Base-by-base conservation (phyloP, 2,329 filamentous ascomycete species). In the Pseudopithomyces chartarum region DNA sequence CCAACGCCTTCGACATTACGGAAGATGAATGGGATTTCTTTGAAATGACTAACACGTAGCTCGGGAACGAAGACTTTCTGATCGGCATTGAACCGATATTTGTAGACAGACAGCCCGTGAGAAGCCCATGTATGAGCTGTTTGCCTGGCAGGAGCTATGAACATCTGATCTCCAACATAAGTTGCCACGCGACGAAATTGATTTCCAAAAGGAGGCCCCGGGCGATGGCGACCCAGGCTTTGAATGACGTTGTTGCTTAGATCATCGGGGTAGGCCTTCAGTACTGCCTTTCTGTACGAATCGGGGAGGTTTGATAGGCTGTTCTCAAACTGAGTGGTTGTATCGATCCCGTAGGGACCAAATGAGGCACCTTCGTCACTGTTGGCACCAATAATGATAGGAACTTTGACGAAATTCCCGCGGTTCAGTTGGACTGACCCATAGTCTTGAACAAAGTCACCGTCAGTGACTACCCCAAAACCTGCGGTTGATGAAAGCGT, bases 351-450 rank as follows among this genome's bases (percentile, higher is more conserved):
- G 3, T 61, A 69, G 2, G 79, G 78, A 0, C 76, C 80, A 62
- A 87, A 87, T 1, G 76, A 75, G 0, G 82, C 82, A 2, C 85
- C 87, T 68, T 90, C 87, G 60, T 90, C 87, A 1, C 81, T 81
- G 67, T 89, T 89, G 19, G 81, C 81, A 2, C 87, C 87, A 26
- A 82, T 76, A 3, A 90, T 76, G 42, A 88, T 80, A 0, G 86
- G 85, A 0, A 89, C 83, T 51, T 84, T 80, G 54, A 87, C 81
- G 58, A 89, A 88, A n/a, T 80, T 79, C 34, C 85, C 85, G 8
- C 78, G 67, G 1, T 74, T 70, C 3, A 90, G 73, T 60, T 85
- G 82, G 6, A 78, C 67, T 12, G 80, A 81, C 2, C 78, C 79
- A 62, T 78, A 81, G 1, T 78, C 76, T 5, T 71, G 70, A 6